Evolutionary conservation across 2,329 filamentous ascomycete genomes (phyloP).

Genomic region (Cadophora sp.): DNA sequence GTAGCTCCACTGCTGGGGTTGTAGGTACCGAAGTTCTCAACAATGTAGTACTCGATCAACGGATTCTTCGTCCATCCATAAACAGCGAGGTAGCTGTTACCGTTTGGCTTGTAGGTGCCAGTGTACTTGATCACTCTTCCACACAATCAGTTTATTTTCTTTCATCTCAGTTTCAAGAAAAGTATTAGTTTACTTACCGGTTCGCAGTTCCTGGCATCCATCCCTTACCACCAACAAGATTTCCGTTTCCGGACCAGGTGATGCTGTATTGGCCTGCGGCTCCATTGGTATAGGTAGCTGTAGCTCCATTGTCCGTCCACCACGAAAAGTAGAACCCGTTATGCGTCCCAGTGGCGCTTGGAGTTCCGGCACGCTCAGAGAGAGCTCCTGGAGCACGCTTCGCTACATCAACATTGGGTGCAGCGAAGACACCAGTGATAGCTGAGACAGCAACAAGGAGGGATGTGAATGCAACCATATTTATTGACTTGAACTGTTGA

Average conservation of each 20-base stretch:
- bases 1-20: conserved; percentile 56
- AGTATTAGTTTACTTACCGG: conserved; percentile 25
- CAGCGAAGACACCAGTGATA: conserved; percentile 30
- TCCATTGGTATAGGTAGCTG: conserved; percentile 62
- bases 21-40: conserved; percentile 60
- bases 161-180: background rate
- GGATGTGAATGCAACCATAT: conserved; percentile 36
- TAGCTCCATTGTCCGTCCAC: conserved; percentile 60
- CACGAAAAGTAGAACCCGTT: conserved; percentile 67
- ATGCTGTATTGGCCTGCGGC: conserved; percentile 57
- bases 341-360: conserved; percentile 57
- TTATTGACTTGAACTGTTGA: background rate
- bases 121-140: conserved; percentile 50
- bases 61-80: conserved; percentile 59
- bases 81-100: conserved; percentile 60
- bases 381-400: conserved; percentile 14
- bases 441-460: conserved; percentile 32
- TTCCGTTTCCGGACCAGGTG: conserved; percentile 53
- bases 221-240: conserved; percentile 59
- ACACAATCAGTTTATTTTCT: background rate
- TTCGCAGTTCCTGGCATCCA: conserved; percentile 51
- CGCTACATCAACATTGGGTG: conserved; percentile 14
- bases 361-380: conserved; percentile 37
- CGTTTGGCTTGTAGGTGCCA: conserved; percentile 49
- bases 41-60: conserved; percentile 55